These are phyloP conservation scores for Trypanosoma brucei DNA, from an alignment of 208 protist species.

Conservation along the genomic window DNA sequence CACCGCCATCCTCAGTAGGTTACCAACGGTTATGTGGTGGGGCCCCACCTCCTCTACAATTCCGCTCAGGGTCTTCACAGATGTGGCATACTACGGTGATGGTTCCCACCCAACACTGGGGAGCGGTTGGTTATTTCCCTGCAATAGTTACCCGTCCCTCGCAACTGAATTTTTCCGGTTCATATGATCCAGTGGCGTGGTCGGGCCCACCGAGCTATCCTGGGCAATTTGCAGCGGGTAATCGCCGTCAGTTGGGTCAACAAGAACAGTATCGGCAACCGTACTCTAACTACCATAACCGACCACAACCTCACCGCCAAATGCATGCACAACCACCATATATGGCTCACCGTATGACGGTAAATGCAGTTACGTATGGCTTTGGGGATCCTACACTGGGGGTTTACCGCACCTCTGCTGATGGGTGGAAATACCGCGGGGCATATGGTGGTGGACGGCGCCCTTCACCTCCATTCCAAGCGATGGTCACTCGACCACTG, in stretches of 20 bases:
- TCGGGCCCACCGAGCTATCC: background rate
- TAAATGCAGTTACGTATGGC: background rate
- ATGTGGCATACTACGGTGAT: background rate
- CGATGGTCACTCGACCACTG: background rate
- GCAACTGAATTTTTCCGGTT: background rate
- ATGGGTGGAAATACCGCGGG: background rate
- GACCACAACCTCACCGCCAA: background rate
- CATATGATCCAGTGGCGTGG: background rate
- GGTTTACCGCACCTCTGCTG: background rate
- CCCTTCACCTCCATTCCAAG: background rate
- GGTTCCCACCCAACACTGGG: background rate
- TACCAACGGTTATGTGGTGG: background rate
- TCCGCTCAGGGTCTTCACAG: background rate
- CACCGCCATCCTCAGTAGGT: background rate
- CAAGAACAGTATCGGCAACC: background rate
- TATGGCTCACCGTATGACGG: background rate
- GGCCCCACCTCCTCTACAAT: background rate
- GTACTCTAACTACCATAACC: background rate
- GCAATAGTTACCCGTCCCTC: background rate
- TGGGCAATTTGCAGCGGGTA: background rate
- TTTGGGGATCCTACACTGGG: background rate
- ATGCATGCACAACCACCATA: background rate
- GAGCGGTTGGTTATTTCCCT: background rate
- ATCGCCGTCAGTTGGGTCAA: background rate
- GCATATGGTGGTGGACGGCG: background rate